These are phyloP conservation scores for Ascochyta viciae-villosae DNA, from an alignment of 2,329 filamentous ascomycete species.

Conservation along the genomic window DNA sequence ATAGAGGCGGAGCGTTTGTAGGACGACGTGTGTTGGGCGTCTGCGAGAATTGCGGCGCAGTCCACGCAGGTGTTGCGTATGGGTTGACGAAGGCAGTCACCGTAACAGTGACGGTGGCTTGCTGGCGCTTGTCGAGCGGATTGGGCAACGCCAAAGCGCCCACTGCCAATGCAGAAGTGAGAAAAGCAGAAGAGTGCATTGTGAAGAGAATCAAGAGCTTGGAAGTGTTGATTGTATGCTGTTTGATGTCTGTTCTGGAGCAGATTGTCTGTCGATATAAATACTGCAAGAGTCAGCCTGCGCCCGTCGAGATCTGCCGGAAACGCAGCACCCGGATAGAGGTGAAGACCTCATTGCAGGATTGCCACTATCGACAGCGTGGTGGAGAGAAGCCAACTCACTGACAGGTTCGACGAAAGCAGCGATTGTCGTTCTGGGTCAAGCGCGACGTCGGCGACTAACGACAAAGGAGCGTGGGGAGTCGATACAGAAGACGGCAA, in stretches of 20 bases:
- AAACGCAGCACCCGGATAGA: conserved; percentile 7
- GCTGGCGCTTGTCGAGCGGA: conserved; percentile 25
- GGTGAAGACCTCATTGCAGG: conserved; percentile 2
- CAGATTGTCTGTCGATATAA: conserved; percentile 5
- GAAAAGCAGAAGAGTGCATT: conserved; percentile 39
- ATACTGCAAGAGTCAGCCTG: conserved; percentile 10
- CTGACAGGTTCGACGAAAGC: conserved; percentile 18
- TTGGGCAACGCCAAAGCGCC: conserved; percentile 36
- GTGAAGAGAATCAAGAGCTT: conserved; percentile 17
- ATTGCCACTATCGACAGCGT: conserved; percentile 6
- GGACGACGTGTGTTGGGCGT: conserved; percentile 7
- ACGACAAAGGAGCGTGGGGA: conserved; percentile 7
- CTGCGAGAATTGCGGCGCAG: conserved; percentile 7
- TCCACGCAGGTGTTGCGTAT: conserved; percentile 15
- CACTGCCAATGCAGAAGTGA: conserved; percentile 35
- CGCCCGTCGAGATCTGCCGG: conserved; percentile 9
- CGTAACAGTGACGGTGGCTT: conserved; percentile 29
- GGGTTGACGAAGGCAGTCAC: conserved; percentile 25
- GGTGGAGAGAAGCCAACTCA: conserved; percentile 5
- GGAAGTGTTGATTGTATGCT: conserved; percentile 8
- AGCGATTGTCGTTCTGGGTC: conserved; percentile 7
- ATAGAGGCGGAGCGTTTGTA: conserved; percentile 1
- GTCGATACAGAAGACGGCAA: neutral
- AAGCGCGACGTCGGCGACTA: conserved; percentile 15
- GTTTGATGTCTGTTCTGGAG: neutral